phyloP scores from a whole-genome alignment of 495 filamentous ascomycete genomes.

The Aspergillus avenaceus region DNA sequence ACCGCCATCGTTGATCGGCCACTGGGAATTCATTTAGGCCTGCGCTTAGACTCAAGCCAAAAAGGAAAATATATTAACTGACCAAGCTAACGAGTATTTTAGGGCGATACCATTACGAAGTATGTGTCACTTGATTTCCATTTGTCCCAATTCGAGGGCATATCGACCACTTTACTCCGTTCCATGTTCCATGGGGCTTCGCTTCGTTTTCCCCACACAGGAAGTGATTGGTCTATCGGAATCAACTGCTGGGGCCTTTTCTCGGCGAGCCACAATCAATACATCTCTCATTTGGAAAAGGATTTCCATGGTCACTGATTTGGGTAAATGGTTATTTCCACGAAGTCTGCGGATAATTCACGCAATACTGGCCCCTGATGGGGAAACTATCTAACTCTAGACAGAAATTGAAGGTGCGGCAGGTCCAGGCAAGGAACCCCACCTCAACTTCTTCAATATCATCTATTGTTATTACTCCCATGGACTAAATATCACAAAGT shows the following conservation, averaged over 20 bases:
- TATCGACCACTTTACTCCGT: slow-evolving; percentile 10
- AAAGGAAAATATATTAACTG: slow-evolving; percentile 1
- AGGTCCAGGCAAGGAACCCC: neutral
- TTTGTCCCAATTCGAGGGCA: neutral
- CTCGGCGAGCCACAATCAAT: slow-evolving; percentile 16
- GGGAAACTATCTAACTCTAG: neutral
- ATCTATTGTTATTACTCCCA: neutral
- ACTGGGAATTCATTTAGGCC: neutral
- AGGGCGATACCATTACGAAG: neutral
- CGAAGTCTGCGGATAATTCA: neutral
- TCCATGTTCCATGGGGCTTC: neutral
- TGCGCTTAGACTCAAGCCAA: neutral
- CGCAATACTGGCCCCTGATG: neutral
- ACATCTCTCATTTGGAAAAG: slow-evolving; percentile 2
- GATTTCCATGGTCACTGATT: slow-evolving; percentile 9
- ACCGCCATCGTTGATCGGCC: neutral
- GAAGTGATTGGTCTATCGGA: slow-evolving; percentile 7
- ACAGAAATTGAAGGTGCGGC: neutral
- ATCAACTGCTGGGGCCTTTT: slow-evolving; percentile 18
- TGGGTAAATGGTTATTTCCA: neutral
- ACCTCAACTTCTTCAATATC: neutral
- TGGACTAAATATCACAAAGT: neutral
- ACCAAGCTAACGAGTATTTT: neutral
- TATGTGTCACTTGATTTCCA: slow-evolving; percentile 1
- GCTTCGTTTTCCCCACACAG: slow-evolving; percentile 10